Evolutionary conservation across 163 green algal genomes (phyloP).

Genomic region (Trebouxia gelatinosa): DNA sequence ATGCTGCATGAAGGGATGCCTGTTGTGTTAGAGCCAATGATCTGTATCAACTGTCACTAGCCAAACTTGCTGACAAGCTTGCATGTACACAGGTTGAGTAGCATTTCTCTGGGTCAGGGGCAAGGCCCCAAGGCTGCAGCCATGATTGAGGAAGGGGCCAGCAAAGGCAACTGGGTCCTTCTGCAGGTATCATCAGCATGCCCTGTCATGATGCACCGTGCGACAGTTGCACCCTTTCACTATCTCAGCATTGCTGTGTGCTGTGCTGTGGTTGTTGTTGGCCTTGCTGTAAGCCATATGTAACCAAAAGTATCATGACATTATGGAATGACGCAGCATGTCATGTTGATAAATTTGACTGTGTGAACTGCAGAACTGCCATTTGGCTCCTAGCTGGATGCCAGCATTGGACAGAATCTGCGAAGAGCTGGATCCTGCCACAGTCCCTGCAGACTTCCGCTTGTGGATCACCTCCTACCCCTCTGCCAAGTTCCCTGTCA

Average conservation of each 20-base stretch:
- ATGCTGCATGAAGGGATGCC: too few species aligned
- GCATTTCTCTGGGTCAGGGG: conserved; percentile 74
- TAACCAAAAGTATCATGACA: not conserved
- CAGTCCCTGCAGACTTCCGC: conserved; percentile 66
- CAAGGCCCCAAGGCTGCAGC: conserved; percentile 74
- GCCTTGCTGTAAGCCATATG: not conserved
- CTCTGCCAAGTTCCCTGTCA: conserved; percentile 72
- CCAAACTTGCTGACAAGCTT: not conserved
- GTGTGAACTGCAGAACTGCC: conserved; percentile 77
- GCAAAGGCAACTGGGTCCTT: conserved; percentile 67
- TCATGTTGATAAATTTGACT: not conserved
- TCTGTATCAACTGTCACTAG: too few species aligned
- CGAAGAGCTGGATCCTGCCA: conserved; percentile 64
- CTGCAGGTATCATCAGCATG: conserved; percentile 53
- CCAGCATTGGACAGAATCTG: conserved; percentile 74
- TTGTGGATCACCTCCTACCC: conserved; percentile 81
- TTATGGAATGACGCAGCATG: not conserved
- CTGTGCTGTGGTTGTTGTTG: not conserved
- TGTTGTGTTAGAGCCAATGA: too few species aligned
- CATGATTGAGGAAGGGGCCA: conserved; percentile 68
- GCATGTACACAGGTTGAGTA: conserved; percentile 43
- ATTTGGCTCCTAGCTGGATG: conserved; percentile 82
- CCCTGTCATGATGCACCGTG: too few species aligned
- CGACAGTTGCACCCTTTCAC: too few species aligned
- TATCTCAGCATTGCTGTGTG: too few species aligned